These are phyloP conservation scores for Blakeslea trispora DNA, from an alignment of 371 early-diverging fungal genomes.

Conservation along the genomic window DNA sequence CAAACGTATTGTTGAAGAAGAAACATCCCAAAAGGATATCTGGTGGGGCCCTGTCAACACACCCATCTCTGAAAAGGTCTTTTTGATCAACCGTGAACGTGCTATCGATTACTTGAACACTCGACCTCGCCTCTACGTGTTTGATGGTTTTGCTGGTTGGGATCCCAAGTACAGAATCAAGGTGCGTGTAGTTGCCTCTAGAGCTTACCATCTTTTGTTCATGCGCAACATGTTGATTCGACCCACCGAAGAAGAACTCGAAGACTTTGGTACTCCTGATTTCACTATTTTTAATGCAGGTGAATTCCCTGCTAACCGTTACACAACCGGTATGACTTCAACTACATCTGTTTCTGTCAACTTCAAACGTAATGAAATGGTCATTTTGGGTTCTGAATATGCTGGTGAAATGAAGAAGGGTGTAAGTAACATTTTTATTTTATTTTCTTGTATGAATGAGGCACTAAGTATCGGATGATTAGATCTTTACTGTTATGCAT, in stretches of 20 bases:
- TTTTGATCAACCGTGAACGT: conserved; percentile 95
- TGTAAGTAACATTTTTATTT: too few relatives aligned
- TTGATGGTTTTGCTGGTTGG: conserved; percentile 96
- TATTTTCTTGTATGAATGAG: too few relatives aligned
- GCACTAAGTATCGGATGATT: too few relatives aligned
- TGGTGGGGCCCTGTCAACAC: conserved; percentile 98
- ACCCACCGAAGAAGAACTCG: conserved; percentile 90
- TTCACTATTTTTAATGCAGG: conserved; percentile 98
- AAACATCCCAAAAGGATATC: conserved; percentile 75
- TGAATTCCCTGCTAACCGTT: conserved; percentile 95
- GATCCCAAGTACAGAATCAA: conserved; percentile 97
- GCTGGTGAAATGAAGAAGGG: conserved; percentile 99
- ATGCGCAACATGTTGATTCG: conserved; percentile 99
- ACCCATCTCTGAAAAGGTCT: conserved; percentile 84
- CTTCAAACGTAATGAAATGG: conserved; percentile 82
- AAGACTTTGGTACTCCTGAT: conserved; percentile 92
- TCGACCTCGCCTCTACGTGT: conserved; percentile 89
- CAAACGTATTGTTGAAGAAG: conserved; percentile 97
- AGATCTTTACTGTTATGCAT: conserved; percentile 97
- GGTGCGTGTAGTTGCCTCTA: conserved; percentile 92
- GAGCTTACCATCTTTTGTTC: conserved; percentile 96
- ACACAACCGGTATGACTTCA: conserved; percentile 96
- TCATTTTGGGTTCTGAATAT: conserved; percentile 96
- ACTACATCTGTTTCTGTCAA: conserved; percentile 90
- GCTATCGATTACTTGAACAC: conserved; percentile 97